Evolutionary conservation across 2,329 filamentous ascomycete species (phyloP).

Genomic region (Penicillium sclerotigenum): DNA sequence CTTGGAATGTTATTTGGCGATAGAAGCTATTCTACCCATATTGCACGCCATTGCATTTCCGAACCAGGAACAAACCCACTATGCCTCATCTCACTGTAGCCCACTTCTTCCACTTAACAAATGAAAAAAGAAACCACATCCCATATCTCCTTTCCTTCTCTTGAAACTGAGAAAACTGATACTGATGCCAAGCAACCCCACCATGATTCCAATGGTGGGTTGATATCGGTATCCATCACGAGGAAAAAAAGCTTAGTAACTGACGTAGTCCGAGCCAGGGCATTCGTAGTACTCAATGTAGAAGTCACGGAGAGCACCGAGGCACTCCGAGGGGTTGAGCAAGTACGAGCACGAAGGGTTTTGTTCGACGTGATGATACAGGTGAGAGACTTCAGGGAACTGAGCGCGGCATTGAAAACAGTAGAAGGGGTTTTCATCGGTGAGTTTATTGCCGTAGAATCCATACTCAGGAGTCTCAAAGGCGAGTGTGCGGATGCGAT

Average conservation of each 20-base stretch:
- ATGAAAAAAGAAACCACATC: neutral
- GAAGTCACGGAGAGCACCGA: neutral
- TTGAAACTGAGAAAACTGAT: too few species aligned
- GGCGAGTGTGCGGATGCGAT: neutral
- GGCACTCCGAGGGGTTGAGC: neutral
- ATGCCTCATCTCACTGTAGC: neutral
- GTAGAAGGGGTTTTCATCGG: neutral
- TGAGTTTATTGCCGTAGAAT: neutral
- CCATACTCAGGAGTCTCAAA: conserved; percentile 4
- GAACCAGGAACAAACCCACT: neutral
- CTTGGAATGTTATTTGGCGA: neutral
- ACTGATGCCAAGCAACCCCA: neutral
- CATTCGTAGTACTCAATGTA: conserved; percentile 7
- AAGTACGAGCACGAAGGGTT: neutral
- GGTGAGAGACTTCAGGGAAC: neutral
- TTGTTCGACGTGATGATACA: neutral
- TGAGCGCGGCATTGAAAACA: neutral
- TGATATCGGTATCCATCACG: neutral
- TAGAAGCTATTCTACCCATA: neutral
- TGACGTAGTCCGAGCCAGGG: neutral
- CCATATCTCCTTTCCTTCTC: neutral
- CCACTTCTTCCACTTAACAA: neutral
- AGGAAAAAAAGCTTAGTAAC: neutral
- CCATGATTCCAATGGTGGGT: neutral
- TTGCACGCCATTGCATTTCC: neutral